These are phyloP conservation scores for Xylaria arbuscula DNA, from an alignment of 2,329 filamentous ascomycete genomes.

Conservation along the genomic window DNA sequence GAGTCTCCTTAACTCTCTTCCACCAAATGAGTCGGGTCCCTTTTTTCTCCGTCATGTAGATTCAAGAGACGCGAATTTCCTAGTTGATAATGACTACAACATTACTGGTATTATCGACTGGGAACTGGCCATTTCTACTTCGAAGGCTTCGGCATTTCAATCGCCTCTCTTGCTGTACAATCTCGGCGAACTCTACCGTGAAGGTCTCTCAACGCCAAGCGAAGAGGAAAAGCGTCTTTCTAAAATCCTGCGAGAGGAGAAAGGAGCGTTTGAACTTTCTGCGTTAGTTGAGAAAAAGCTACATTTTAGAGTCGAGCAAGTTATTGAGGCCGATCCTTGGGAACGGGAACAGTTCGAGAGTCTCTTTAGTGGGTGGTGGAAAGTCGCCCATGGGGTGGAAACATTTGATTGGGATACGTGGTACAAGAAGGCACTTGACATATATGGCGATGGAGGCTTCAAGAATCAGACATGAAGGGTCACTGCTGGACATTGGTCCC, in stretches of 20 bases:
- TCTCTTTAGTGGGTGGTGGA: slow-evolving; percentile 33
- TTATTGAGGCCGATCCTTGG: slow-evolving; percentile 34
- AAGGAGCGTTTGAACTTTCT: slow-evolving; percentile 30
- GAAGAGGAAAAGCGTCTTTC: slow-evolving; percentile 33
- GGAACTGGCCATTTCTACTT: slow-evolving; percentile 32
- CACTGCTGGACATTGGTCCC: slow-evolving; percentile 1
- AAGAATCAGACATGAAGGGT: slow-evolving; percentile 15
- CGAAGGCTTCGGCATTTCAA: slow-evolving; percentile 32
- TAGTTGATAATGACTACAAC: slow-evolving; percentile 34
- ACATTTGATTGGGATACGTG: slow-evolving; percentile 33
- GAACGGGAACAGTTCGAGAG: slow-evolving; percentile 19
- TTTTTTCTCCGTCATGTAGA: slow-evolving; percentile 35
- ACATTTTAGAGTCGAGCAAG: slow-evolving; percentile 35
- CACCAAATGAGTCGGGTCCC: slow-evolving; percentile 33
- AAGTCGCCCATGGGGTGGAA: slow-evolving; percentile 25
- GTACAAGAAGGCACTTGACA: slow-evolving; percentile 32
- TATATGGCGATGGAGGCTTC: slow-evolving; percentile 32
- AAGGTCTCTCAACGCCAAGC: slow-evolving; percentile 34
- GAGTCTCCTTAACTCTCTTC: slow-evolving; percentile 35
- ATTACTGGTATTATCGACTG: slow-evolving; percentile 35
- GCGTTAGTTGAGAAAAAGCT: slow-evolving; percentile 32
- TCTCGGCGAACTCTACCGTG: slow-evolving; percentile 28
- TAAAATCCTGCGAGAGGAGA: slow-evolving; percentile 28
- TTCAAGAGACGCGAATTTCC: slow-evolving; percentile 35
- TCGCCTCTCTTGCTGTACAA: slow-evolving; percentile 34